Conservation (phyloP, 352 stramenopile species). For the Pythium sp. region DNA sequence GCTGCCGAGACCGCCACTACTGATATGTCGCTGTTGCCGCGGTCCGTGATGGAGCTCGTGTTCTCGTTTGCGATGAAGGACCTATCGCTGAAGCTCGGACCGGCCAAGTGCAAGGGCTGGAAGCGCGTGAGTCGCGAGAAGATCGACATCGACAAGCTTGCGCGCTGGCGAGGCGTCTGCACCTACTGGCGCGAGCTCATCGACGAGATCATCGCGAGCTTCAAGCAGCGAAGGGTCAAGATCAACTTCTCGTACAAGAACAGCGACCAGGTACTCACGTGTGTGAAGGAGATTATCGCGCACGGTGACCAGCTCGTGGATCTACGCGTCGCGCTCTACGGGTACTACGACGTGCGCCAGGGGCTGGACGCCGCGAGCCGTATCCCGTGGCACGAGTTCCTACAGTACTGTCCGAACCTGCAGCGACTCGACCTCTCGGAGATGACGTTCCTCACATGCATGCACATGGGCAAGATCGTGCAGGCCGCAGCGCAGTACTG, state of each 20-base stretch:
- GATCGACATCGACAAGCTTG: conserved; percentile 34
- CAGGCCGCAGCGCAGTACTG: conserved; percentile 35
- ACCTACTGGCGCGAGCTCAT: conserved; percentile 47
- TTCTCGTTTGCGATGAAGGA: conserved; percentile 57
- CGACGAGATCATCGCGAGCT: conserved; percentile 40
- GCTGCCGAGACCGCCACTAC: conserved; percentile 8
- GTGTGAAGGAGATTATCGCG: conserved; percentile 16
- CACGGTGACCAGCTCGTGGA: conserved; percentile 31
- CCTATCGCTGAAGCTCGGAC: conserved; percentile 43
- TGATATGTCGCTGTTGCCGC: conserved; percentile 39
- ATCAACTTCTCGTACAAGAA: conserved; percentile 50
- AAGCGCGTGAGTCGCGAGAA: conserved; percentile 35
- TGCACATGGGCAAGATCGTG: conserved; percentile 34
- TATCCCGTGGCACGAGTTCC: conserved; percentile 37
- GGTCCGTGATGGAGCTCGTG: conserved; percentile 47
- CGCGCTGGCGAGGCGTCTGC: conserved; percentile 41
- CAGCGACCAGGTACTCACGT: conserved; percentile 24
- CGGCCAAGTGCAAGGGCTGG: conserved; percentile 44
- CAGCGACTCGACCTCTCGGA: conserved; percentile 47
- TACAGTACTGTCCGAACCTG: conserved; percentile 38
- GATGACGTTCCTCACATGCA: conserved; percentile 49
- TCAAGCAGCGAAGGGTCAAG: conserved; percentile 38
- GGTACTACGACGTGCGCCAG: conserved; percentile 31
- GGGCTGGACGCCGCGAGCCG: conserved; percentile 25
- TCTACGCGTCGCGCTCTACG: conserved; percentile 46